phyloP scores from a whole-genome alignment of 768 basidiomycete species.

The Sporobolomyces phaffii region DNA sequence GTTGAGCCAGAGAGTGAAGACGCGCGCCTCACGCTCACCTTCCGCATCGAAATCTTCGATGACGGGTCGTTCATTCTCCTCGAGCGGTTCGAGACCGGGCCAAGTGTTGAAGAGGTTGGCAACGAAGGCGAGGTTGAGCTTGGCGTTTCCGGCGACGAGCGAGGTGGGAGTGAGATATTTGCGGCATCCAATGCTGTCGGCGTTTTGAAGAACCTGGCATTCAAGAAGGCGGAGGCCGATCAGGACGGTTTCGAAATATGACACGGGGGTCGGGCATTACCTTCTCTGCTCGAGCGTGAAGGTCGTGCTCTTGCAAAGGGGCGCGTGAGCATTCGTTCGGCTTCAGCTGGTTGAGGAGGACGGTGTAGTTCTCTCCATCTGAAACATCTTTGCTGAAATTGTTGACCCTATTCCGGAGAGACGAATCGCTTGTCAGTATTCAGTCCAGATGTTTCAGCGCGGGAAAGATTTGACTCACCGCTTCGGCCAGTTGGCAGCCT shows the following conservation, averaged over 20 bases:
- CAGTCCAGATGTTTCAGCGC: neutral
- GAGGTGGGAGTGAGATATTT: slow-evolving; percentile 91
- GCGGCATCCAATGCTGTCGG: slow-evolving; percentile 84
- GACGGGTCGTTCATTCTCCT: slow-evolving; percentile 86
- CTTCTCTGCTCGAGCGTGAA: slow-evolving; percentile 80
- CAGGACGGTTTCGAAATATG: no score
- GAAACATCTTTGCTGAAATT: slow-evolving; percentile 97
- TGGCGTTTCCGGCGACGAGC: slow-evolving; percentile 87
- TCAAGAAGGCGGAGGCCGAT: neutral
- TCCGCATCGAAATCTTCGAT: slow-evolving; percentile 99
- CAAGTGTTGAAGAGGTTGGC: slow-evolving; percentile 98
- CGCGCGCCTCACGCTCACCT: slow-evolving; percentile 94
- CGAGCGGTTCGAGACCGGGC: slow-evolving; percentile 86
- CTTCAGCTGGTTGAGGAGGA: slow-evolving; percentile 90
- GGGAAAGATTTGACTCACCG: no score
- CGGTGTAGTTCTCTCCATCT: slow-evolving; percentile 95
- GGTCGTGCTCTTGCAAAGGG: slow-evolving; percentile 77
- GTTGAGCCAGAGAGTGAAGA: slow-evolving; percentile 97
- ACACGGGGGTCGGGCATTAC: slow-evolving; percentile 46
- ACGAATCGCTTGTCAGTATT: no score
- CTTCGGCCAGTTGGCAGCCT: slow-evolving; percentile 84
- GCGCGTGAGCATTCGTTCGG: slow-evolving; percentile 85
- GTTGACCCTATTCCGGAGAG: no score
- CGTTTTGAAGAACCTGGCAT: slow-evolving; percentile 75
- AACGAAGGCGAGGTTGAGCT: slow-evolving; percentile 94